These are phyloP conservation scores for Spirogloea muscicola DNA, from an alignment of 139 green algal species.

Conservation along the genomic window DNA sequence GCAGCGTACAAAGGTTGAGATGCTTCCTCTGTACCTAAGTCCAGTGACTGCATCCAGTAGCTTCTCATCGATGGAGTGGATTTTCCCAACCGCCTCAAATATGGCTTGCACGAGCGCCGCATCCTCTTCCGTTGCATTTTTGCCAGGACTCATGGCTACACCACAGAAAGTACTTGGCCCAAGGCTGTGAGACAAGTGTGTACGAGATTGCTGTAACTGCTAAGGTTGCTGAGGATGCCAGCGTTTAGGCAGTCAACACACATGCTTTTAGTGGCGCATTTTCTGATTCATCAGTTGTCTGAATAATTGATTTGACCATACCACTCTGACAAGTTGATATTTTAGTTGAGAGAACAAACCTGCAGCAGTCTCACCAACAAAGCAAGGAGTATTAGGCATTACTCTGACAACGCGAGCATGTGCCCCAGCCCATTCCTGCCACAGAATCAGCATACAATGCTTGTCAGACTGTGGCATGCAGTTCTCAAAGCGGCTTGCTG, in stretches of 20 bases:
- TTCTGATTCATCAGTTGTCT: not conserved
- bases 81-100: constrained; percentile 45
- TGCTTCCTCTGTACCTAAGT: constrained; percentile 56
- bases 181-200: not conserved
- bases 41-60: constrained; percentile 89
- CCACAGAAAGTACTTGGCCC: not conserved
- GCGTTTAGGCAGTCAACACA: not conserved
- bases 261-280: not conserved
- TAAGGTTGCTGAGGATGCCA: not conserved
- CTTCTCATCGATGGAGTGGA: constrained; percentile 67
- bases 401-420: constrained; percentile 73
- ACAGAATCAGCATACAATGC: no score
- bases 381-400: constrained; percentile 97
- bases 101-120: constrained; percentile 47
- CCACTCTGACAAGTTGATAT: not conserved
- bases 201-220: not conserved
- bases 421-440: constrained; percentile 61
- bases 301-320: not conserved
- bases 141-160: constrained; percentile 79
- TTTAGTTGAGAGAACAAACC: constrained; percentile 9
- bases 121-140: constrained; percentile 59
- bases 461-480: no score
- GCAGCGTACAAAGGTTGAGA: constrained; percentile 22
- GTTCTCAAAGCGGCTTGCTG: not conserved
- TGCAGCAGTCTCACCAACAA: constrained; percentile 80